These are phyloP conservation scores for Ophiorrhiza pumila DNA, from an alignment of 257 asterid genomes.

Conservation along the genomic window DNA sequence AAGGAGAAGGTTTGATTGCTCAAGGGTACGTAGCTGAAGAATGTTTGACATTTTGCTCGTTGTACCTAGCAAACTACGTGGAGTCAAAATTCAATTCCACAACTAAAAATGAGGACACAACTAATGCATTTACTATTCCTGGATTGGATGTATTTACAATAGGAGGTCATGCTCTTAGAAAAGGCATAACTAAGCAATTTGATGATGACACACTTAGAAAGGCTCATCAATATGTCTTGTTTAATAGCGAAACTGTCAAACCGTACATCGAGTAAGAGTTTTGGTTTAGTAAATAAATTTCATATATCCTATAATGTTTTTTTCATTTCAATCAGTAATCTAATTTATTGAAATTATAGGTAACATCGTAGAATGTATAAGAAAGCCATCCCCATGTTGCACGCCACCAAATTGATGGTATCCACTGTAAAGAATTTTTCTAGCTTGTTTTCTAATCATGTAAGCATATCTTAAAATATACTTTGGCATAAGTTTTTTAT, in stretches of 20 bases:
- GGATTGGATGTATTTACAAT: not conserved
- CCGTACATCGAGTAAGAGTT: slow-evolving; percentile 14
- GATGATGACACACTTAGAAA: not conserved
- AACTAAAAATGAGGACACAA: not conserved
- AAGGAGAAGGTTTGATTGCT: slow-evolving; percentile 9
- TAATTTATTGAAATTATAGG: not conserved
- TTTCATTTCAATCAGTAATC: not conserved
- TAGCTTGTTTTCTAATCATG: not conserved
- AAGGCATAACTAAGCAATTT: not conserved
- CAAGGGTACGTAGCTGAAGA: slow-evolving; percentile 10
- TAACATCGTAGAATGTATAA: not conserved
- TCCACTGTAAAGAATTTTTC: not conserved
- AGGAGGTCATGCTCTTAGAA: not conserved
- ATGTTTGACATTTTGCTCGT: not conserved
- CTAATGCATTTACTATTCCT: not conserved
- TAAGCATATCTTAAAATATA: no score
- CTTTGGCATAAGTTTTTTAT: not conserved
- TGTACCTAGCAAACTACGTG: not conserved
- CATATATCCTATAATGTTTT: not conserved
- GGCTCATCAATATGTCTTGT: slow-evolving; percentile 4
- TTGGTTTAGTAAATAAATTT: not conserved
- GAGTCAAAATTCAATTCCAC: not conserved
- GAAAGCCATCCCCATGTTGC: not conserved
- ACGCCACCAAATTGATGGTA: no score
- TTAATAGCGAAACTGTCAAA: not conserved